These are phyloP conservation scores for Letharia lupina DNA, from an alignment of 495 filamentous ascomycete species.

Conservation along the genomic window DNA sequence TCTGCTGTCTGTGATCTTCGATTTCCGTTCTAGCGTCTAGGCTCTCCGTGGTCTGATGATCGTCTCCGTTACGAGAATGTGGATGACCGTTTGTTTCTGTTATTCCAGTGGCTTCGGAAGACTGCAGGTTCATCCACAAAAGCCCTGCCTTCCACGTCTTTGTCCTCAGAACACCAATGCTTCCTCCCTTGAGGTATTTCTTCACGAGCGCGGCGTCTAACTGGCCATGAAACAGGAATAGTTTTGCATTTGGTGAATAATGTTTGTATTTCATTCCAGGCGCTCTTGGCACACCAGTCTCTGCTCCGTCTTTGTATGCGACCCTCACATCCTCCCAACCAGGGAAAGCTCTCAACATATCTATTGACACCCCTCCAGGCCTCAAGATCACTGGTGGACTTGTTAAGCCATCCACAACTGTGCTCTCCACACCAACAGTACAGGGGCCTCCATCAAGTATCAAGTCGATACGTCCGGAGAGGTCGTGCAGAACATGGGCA, in stretches of 20 bases:
- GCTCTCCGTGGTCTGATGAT: not conserved
- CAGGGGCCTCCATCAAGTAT: conserved; percentile 88
- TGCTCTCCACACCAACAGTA: conserved; percentile 87
- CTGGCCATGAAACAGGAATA: conserved; percentile 64
- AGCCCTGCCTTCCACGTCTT: conserved; percentile 30
- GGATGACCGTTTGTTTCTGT: not conserved
- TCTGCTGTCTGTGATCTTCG: not conserved
- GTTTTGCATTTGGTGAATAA: conserved; percentile 84
- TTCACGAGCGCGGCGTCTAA: conserved; percentile 20
- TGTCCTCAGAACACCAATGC: conserved; percentile 30
- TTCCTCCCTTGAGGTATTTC: conserved; percentile 14
- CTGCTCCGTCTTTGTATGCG: conserved; percentile 60
- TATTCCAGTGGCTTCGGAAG: not conserved
- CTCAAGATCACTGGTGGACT: conserved; percentile 72
- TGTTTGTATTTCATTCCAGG: conserved; percentile 99
- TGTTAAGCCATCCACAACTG: conserved; percentile 85
- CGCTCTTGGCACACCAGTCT: conserved; percentile 58
- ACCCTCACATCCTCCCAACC: conserved; percentile 74
- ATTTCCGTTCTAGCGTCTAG: not conserved
- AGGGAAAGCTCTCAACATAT: conserved; percentile 59
- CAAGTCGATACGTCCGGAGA: conserved; percentile 73
- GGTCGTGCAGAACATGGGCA: conserved; percentile 77
- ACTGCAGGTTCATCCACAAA: not conserved
- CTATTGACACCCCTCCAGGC: conserved; percentile 86
- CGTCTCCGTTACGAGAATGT: not conserved